Percentiles rank a stretch among this genome's conserved stretches.
phyloP scores from a whole-genome alignment of 495 filamentous ascomycete species.

The Aspergillus baeticus region DNA sequence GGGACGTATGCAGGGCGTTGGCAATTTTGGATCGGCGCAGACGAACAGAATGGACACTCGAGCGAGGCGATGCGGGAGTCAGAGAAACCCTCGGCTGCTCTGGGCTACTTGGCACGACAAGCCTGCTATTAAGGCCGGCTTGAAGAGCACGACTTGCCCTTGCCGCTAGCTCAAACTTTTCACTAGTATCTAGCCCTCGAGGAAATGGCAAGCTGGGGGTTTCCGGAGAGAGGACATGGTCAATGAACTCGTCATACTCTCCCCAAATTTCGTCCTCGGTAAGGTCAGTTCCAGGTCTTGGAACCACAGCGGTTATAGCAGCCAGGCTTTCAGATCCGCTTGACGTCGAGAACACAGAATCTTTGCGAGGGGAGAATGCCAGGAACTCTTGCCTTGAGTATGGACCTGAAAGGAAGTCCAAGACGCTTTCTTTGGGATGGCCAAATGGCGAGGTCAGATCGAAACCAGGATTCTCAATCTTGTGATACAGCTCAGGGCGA shows the following conservation, averaged over 20 bases:
- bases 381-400: constrained; percentile 60
- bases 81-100: constrained; percentile 22
- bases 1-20: constrained; percentile 39
- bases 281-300: constrained; percentile 53
- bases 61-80: constrained; percentile 25
- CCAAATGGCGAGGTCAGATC: constrained; percentile 39
- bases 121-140: constrained; percentile 30
- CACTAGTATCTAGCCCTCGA: constrained; percentile 15
- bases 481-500: constrained; percentile 20
- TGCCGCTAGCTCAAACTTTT: constrained; percentile 37
- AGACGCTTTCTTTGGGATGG: constrained; percentile 31
- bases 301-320: constrained; percentile 61
- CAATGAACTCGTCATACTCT: constrained; percentile 89
- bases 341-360: constrained; percentile 66
- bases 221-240: constrained; percentile 62
- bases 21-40: constrained; percentile 44
- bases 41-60: constrained; percentile 34
- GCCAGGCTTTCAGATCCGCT: constrained; percentile 65
- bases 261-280: constrained; percentile 91
- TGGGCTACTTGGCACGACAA: constrained; percentile 5
- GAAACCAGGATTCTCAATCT: constrained; percentile 19
- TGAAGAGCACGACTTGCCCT: constrained; percentile 45
- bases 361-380: constrained; percentile 67
- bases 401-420: constrained; percentile 40
- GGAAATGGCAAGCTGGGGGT: constrained; percentile 22